Evolutionary conservation across 257 asterid genomes (phyloP), one percentile per base, ranked within the genome.

Genomic region (Apocynum venetum): DNA sequence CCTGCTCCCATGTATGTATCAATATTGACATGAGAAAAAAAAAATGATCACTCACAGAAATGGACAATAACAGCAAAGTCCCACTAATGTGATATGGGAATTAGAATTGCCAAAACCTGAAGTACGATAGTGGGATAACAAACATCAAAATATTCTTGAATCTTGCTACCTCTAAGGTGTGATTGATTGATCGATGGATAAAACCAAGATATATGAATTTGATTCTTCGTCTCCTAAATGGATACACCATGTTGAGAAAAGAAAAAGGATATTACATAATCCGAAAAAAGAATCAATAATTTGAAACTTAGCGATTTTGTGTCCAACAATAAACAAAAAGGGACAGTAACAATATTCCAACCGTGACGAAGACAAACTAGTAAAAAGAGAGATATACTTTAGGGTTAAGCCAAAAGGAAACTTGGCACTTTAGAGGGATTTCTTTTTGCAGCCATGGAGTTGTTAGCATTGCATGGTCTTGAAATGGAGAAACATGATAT

Each of bases 401-500:
- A 35, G 20, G 43, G 20, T 15, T 35, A 49, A 48, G 52, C 41
- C 20, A 51, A 25, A 48, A 31, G 35, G 59, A 12, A 15, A 38
- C 47, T 43, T 70, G 57, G 41, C 49, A 4, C 38, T 4, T 19
- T 36, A 56, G 40, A 56, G 40, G 52, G 12, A n/a, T 49, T 74
- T 17, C 4, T 55, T 74, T 57, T 56, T 43, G 65, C 53, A 60
- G 68, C 57, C 61, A 43, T 69, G 57, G 70, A 47, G 6, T 14
- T 31, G 46, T 38, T 17, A n/a, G 25, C 14, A 51, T 59, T 59
- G 71, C 46, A 73, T 41, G 75, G 68, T 71, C 76, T 78, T 70
- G 4, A 53, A 53, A 60, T 53, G 66, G 41, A 43, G 80, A 78
- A 76, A 75, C 85, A 82, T 40, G 41, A 44, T 49, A 61, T 13